Conservation (phyloP, 768 basidiomycete genomes). For the Mycena rosella region DNA sequence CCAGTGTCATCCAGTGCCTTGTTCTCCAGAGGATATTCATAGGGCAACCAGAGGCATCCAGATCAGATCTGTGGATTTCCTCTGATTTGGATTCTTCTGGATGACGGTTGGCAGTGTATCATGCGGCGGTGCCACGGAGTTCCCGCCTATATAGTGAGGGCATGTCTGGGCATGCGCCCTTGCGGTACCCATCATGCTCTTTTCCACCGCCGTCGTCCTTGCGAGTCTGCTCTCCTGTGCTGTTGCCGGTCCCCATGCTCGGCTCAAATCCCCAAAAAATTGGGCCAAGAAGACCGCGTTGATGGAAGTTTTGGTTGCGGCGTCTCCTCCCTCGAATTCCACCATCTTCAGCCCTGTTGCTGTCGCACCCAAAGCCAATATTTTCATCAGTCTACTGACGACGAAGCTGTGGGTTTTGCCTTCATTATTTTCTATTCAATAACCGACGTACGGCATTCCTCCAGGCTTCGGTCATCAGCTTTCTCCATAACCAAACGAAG, state of each 20-base stretch:
- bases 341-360: conserved; percentile 23
- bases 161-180: too few species aligned
- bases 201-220: conserved; percentile 7
- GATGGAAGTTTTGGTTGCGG: conserved; percentile 17
- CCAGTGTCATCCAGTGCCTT: too few species aligned
- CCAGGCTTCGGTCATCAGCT: conserved; percentile 37
- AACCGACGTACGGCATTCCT: background rate
- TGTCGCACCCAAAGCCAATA: conserved; percentile 31
- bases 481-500: conserved; percentile 37
- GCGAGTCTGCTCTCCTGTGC: conserved; percentile 20
- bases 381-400: conserved; percentile 35
- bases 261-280: conserved; percentile 24
- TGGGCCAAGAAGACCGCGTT: conserved; percentile 16
- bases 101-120: too few species aligned
- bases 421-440: background rate
- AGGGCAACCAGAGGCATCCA: too few species aligned
- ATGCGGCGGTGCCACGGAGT: too few species aligned
- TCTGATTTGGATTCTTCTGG: too few species aligned
- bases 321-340: conserved; percentile 4
- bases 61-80: too few species aligned
- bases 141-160: too few species aligned
- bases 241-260: conserved; percentile 32
- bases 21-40: too few species aligned
- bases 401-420: conserved; percentile 33
- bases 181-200: conserved; percentile 13